A percentile compares a stretch with the other conserved stretches of the same genome.
Conservation (phyloP, 495 filamentous ascomycete genomes). For the Aspergillus nidulans region DNA sequence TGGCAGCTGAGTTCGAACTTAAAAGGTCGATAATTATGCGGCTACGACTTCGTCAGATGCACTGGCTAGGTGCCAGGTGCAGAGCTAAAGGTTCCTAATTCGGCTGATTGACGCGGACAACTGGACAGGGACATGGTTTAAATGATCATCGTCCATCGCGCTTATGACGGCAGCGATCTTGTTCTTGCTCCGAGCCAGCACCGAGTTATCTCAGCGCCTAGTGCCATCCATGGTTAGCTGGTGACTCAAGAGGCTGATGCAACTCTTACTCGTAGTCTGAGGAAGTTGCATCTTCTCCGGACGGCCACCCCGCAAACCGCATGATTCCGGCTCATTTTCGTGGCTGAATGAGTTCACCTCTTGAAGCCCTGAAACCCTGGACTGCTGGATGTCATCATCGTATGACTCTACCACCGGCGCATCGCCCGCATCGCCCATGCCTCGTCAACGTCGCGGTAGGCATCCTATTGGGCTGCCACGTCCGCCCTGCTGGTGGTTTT, state of each 20-base stretch:
- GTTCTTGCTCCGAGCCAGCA: not conserved
- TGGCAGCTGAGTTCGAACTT: not conserved
- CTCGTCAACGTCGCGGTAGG: not conserved
- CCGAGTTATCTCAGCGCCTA: constrained; percentile 3
- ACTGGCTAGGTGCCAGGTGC: too few relatives aligned
- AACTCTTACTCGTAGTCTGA: constrained; percentile 2
- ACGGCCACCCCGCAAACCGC: constrained; percentile 17
- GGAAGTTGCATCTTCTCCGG: not conserved
- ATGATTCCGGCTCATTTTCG: constrained; percentile 25
- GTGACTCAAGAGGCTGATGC: constrained; percentile 19
- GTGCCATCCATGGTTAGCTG: not conserved
- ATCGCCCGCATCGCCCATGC: constrained; percentile 3
- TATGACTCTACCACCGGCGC: constrained; percentile 20
- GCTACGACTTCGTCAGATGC: not conserved
- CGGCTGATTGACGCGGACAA: not conserved
- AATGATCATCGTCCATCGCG: not conserved
- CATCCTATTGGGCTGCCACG: constrained; percentile 14
- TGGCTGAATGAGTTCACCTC: constrained; percentile 10
- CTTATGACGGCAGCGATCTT: not conserved
- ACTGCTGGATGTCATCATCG: constrained; percentile 23
- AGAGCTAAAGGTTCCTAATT: constrained; percentile 4
- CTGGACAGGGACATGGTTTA: not conserved
- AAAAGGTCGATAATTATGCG: constrained; percentile 12
- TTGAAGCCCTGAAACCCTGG: constrained; percentile 10
- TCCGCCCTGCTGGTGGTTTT: not conserved